Evolutionary conservation across 2,329 filamentous ascomycete genomes (phyloP).

Genomic region (Neoarthrinium moseri): DNA sequence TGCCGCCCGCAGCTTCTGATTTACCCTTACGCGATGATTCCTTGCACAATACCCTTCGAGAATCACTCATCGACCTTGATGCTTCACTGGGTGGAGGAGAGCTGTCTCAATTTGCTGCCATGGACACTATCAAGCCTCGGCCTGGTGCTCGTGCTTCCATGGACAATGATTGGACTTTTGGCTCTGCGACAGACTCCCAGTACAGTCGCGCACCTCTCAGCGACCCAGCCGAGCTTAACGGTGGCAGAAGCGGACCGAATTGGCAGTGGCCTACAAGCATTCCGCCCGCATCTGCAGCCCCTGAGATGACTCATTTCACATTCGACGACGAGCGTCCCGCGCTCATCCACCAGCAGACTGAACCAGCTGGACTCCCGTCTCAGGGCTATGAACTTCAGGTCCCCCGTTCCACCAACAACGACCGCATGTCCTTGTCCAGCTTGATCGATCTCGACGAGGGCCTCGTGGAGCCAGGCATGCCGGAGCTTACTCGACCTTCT

Average conservation of each 20-base stretch:
- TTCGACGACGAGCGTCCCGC: slow-evolving; percentile 43
- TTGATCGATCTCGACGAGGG: slow-evolving; percentile 46
- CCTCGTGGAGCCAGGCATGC: slow-evolving; percentile 37
- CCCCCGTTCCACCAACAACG: slow-evolving; percentile 30
- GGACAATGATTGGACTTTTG: slow-evolving; percentile 46
- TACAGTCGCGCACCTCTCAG: slow-evolving; percentile 51
- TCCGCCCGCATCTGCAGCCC: slow-evolving; percentile 51
- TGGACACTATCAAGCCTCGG: slow-evolving; percentile 57
- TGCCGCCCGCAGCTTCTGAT: slow-evolving; percentile 44
- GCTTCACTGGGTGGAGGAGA: slow-evolving; percentile 56
- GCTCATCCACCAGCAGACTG: slow-evolving; percentile 50
- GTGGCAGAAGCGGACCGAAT: slow-evolving; percentile 50
- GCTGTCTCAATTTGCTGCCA: slow-evolving; percentile 57
- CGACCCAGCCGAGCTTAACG: slow-evolving; percentile 55
- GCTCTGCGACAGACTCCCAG: slow-evolving; percentile 38
- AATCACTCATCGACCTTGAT: slow-evolving; percentile 65
- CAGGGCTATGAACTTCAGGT: slow-evolving; percentile 40
- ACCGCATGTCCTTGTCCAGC: slow-evolving; percentile 42
- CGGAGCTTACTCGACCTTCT: slow-evolving; percentile 53
- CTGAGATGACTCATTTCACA: slow-evolving; percentile 51
- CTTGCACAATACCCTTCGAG: slow-evolving; percentile 50
- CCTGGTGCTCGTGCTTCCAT: slow-evolving; percentile 41
- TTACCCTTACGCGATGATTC: slow-evolving; percentile 60
- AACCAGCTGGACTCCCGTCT: slow-evolving; percentile 42
- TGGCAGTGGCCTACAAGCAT: slow-evolving; percentile 59